phyloP scores from a whole-genome alignment of 2,329 filamentous ascomycete genomes.

The Rugonectria rugulosa region DNA sequence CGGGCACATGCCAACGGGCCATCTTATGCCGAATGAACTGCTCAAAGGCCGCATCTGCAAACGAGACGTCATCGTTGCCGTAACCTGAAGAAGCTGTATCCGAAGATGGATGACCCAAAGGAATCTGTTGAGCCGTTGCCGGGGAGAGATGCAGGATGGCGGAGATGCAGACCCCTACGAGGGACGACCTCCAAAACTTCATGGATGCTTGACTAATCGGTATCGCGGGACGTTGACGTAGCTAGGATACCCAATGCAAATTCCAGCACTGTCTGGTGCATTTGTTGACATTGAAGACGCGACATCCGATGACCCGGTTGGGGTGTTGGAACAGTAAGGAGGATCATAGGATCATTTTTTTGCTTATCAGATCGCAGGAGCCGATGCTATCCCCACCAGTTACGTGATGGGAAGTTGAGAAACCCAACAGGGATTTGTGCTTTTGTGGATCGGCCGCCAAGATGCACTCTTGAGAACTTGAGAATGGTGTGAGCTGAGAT shows the following conservation, averaged over 20 bases:
- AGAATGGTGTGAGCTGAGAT: too few relatives aligned
- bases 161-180: not conserved
- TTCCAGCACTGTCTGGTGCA: not conserved
- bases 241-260: too few relatives aligned
- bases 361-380: conserved; percentile 1
- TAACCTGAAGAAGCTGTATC: not conserved
- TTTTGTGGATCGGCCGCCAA: not conserved
- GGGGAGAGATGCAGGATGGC: not conserved
- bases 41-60: conserved; percentile 24
- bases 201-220: not conserved
- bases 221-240: too few relatives aligned
- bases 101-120: not conserved
- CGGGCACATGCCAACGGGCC: conserved; percentile 48
- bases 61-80: conserved; percentile 14
- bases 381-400: not conserved
- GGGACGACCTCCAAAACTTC: not conserved
- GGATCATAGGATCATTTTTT: not conserved
- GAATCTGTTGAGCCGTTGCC: not conserved
- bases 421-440: not conserved
- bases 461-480: too few relatives aligned
- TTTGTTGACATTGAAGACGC: not conserved
- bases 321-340: too few relatives aligned
- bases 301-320: not conserved
- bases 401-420: not conserved
- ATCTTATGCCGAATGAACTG: conserved; percentile 37